These are phyloP conservation scores for Pinus albicaulis DNA, from an alignment of 75 land plant species.

Conservation along the genomic window DNA sequence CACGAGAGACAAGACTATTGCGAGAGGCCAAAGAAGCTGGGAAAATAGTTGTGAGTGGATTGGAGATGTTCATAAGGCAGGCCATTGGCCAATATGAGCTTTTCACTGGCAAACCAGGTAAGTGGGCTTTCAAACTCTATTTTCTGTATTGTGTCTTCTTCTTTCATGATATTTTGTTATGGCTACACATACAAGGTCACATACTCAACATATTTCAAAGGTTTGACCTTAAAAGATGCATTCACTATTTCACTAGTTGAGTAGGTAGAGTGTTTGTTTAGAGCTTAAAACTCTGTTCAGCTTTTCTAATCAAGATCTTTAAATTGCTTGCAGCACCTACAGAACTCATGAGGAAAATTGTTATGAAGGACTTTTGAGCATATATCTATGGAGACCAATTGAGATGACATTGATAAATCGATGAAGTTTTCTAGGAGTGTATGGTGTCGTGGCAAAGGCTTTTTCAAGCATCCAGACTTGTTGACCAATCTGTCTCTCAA, in stretches of 20 bases:
- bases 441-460: too few relatives aligned
- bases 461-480: too few relatives aligned
- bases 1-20: slow-evolving; percentile 51
- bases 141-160: too few relatives aligned
- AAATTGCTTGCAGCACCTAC: slow-evolving; percentile 13
- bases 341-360: slow-evolving; percentile 17
- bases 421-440: too few relatives aligned
- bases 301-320: not conserved
- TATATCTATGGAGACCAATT: not conserved
- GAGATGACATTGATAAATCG: too few relatives aligned
- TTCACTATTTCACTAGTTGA: not conserved
- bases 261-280: not conserved
- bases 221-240: too few relatives aligned
- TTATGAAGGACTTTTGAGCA: slow-evolving; percentile 12
- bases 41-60: slow-evolving; percentile 58
- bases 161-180: too few relatives aligned
- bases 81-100: slow-evolving; percentile 63
- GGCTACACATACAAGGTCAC: too few relatives aligned
- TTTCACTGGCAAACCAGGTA: slow-evolving; percentile 63
- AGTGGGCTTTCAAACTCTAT: not conserved
- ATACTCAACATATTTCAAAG: too few relatives aligned
- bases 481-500: too few relatives aligned
- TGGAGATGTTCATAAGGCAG: slow-evolving; percentile 83
- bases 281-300: not conserved
- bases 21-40: slow-evolving; percentile 65